Evolutionary conservation across 148 eudicot species (phyloP).

Genomic region (Vaccinium darrowii): DNA sequence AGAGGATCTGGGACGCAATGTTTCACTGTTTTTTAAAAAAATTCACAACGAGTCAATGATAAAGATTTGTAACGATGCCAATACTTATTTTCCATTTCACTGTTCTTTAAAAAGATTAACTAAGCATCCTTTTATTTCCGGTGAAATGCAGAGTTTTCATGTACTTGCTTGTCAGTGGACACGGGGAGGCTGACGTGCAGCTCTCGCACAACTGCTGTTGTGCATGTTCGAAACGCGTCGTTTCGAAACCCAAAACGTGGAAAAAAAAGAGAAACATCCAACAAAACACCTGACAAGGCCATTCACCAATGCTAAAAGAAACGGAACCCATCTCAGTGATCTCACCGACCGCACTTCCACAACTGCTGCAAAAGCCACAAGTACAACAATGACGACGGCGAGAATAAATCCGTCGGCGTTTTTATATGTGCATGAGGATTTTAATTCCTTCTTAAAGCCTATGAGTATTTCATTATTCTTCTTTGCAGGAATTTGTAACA

Average conservation of each 20-base stretch:
- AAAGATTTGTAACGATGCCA: neutral
- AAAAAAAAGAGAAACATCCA: too few relatives aligned
- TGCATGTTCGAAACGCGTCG: too few relatives aligned
- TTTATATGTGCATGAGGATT: neutral
- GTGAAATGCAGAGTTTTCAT: neutral
- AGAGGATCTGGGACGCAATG: too few relatives aligned
- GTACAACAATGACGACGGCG: neutral
- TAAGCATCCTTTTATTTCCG: neutral
- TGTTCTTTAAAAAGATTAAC: too few relatives aligned
- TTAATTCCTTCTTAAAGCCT: neutral
- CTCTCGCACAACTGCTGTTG: too few relatives aligned
- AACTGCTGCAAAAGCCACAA: neutral
- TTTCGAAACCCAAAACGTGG: too few relatives aligned
- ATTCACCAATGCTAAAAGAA: too few relatives aligned
- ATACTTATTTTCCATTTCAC: neutral
- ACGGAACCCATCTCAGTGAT: too few relatives aligned
- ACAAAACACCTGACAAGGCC: too few relatives aligned
- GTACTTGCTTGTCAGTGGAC: neutral
- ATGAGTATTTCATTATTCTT: neutral
- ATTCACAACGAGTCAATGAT: neutral
- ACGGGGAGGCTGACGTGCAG: too few relatives aligned
- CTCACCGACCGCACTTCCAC: neutral
- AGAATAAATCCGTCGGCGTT: neutral
- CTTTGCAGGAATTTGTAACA: constrained; percentile 77
- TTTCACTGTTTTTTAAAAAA: too few relatives aligned